Percentiles rank a stretch among this genome's conserved stretches.
These are phyloP conservation scores for Aegilops bicornis DNA, from an alignment of 176 grass and related monocot species.

Conservation along the genomic window DNA sequence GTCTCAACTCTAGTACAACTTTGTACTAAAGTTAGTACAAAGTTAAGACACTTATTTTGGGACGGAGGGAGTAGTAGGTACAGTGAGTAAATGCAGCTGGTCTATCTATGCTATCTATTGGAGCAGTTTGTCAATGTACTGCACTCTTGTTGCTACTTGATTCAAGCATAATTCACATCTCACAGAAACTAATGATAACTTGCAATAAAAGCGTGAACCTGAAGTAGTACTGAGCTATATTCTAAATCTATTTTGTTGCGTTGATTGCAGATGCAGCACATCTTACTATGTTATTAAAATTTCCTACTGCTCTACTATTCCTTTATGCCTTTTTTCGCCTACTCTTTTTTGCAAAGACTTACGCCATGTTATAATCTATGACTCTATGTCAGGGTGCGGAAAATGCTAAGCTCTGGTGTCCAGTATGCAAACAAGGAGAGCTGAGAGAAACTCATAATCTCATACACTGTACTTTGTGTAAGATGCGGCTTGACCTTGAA, in stretches of 20 bases:
- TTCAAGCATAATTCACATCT: background rate
- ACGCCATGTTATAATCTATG: conserved; percentile 12
- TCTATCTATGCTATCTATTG: background rate
- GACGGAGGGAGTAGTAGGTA: background rate
- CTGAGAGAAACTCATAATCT: conserved; percentile 64
- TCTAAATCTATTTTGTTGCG: background rate
- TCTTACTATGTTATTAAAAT: background rate
- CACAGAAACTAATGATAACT: background rate
- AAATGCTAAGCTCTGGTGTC: conserved; percentile 75
- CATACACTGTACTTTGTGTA: conserved; percentile 72
- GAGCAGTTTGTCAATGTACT: conserved; percentile 7
- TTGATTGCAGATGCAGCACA: background rate
- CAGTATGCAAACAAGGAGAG: conserved; percentile 80
- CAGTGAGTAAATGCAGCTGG: background rate
- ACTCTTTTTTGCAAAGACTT: conserved; percentile 21
- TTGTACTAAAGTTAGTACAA: no score
- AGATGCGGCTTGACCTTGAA: conserved; percentile 66
- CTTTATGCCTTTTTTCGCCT: background rate
- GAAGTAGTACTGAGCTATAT: background rate
- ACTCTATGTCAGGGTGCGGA: conserved; percentile 28
- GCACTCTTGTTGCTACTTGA: background rate
- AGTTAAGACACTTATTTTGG: no score
- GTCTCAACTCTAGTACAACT: no score
- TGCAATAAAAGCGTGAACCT: background rate
- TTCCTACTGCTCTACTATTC: background rate